These are phyloP conservation scores for Monosporascus sp. DNA, from an alignment of 2,329 filamentous ascomycete genomes.

Conservation along the genomic window DNA sequence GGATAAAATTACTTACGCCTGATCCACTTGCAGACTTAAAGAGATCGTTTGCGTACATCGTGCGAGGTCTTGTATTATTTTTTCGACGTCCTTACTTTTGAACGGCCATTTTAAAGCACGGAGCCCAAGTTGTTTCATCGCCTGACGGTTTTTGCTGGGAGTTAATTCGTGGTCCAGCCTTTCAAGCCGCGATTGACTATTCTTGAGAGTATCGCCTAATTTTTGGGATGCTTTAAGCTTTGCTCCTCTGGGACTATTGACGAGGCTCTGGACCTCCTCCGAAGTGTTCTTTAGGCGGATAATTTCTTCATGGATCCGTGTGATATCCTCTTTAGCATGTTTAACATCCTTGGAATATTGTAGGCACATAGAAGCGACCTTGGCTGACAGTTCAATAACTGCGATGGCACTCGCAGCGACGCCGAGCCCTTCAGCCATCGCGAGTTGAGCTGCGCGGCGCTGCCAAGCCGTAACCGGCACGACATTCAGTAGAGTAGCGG, in stretches of 20 bases:
- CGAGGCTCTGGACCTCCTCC: constrained; percentile 19
- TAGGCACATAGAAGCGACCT: constrained; percentile 28
- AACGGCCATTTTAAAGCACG: constrained; percentile 36
- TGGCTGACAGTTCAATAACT: constrained; percentile 32
- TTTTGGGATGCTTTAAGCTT: constrained; percentile 21
- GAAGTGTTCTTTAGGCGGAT: constrained; percentile 20
- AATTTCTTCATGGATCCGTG: constrained; percentile 25
- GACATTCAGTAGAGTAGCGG: background rate
- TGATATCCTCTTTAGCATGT: constrained; percentile 25
- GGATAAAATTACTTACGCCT: background rate
- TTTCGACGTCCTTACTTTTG: constrained; percentile 28
- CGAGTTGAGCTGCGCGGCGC: background rate
- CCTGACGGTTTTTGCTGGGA: constrained; percentile 17
- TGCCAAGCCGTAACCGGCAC: background rate
- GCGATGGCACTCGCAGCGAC: constrained; percentile 31
- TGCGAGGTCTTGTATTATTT: background rate
- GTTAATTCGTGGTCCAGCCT: constrained; percentile 18
- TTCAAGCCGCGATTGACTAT: constrained; percentile 15
- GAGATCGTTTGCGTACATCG: background rate
- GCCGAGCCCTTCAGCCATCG: constrained; percentile 23
- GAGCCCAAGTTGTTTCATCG: constrained; percentile 26
- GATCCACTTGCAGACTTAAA: background rate
- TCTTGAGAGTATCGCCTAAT: constrained; percentile 14
- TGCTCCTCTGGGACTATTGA: constrained; percentile 19
- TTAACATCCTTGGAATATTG: constrained; percentile 31